Conservation (phyloP, 2,329 filamentous ascomycete genomes). For the Penicillium sp. region DNA sequence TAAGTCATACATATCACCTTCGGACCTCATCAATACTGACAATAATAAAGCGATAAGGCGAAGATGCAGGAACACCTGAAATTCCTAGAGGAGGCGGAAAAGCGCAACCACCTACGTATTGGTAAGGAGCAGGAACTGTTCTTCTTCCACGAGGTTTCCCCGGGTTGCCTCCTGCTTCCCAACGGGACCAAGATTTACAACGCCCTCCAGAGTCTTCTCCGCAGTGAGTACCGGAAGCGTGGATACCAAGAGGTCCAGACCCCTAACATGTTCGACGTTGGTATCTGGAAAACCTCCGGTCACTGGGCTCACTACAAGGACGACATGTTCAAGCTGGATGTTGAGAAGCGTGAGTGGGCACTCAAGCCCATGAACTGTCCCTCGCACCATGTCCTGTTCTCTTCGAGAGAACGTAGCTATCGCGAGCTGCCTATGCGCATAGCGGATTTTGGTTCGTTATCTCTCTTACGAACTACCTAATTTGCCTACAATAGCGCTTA, state of each 20-base stretch:
- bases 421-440: constrained; percentile 84
- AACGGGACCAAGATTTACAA: constrained; percentile 94
- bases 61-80: constrained; percentile 87
- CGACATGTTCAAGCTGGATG: constrained; percentile 84
- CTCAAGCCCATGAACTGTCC: constrained; percentile 99
- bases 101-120: constrained; percentile 90
- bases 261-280: constrained; percentile 92
- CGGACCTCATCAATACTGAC: too few relatives aligned
- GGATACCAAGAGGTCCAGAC: constrained; percentile 93
- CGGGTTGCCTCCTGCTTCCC: constrained; percentile 88
- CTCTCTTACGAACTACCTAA: too few relatives aligned
- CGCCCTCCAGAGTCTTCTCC: constrained; percentile 72
- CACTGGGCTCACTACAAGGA: constrained; percentile 94
- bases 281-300: constrained; percentile 89
- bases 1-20: too few relatives aligned
- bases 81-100: constrained; percentile 95
- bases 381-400: constrained; percentile 85
- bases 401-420: too few relatives aligned
- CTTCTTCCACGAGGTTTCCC: constrained; percentile 93
- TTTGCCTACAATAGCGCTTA: too few relatives aligned
- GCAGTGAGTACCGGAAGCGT: constrained; percentile 84
- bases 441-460: constrained; percentile 93
- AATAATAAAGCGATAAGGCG: constrained; percentile 65
- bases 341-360: constrained; percentile 76
- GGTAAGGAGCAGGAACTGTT: constrained; percentile 95